Evolutionary conservation across 495 filamentous ascomycete species (phyloP).

Genomic region (Baudoinia panamericana): DNA sequence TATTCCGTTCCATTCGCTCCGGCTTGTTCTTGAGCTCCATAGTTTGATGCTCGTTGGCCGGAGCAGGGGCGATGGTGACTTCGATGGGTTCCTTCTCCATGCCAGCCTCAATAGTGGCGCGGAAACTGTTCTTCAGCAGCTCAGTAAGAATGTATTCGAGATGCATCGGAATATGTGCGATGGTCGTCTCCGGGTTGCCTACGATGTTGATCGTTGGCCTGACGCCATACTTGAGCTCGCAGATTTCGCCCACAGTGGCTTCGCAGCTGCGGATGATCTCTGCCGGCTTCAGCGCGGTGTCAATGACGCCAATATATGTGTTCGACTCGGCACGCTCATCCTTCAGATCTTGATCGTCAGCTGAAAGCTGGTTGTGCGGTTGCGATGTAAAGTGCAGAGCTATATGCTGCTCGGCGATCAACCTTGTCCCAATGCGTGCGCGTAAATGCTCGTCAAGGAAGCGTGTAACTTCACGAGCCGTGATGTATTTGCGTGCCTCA

Average conservation of each 20-base stretch:
- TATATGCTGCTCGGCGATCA: conserved; percentile 95
- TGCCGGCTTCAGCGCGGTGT: conserved; percentile 76
- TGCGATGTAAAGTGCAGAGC: conserved; percentile 76
- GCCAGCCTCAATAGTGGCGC: conserved; percentile 74
- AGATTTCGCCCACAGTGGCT: conserved; percentile 85
- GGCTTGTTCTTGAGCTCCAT: conserved; percentile 29
- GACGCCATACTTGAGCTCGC: conserved; percentile 88
- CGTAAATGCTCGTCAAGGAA: conserved; percentile 92
- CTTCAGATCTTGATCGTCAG: conserved; percentile 11
- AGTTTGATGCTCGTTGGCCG: conserved; percentile 8
- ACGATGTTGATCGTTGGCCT: conserved; percentile 69
- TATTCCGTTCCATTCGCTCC: background rate
- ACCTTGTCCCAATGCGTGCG: conserved; percentile 80
- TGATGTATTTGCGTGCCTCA: conserved; percentile 81
- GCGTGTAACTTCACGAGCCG: conserved; percentile 59
- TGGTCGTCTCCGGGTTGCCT: conserved; percentile 64
- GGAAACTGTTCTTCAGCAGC: conserved; percentile 90
- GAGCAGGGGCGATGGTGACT: conserved; percentile 82
- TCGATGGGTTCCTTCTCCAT: conserved; percentile 70
- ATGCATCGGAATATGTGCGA: conserved; percentile 89
- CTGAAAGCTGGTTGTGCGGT: conserved; percentile 45
- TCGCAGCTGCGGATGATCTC: conserved; percentile 68
- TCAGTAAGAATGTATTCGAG: conserved; percentile 95
- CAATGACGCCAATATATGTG: conserved; percentile 90
- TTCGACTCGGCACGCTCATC: conserved; percentile 39